phyloP scores from a whole-genome alignment of 2,329 filamentous ascomycete species.

The Nigrospora sphaerica region DNA sequence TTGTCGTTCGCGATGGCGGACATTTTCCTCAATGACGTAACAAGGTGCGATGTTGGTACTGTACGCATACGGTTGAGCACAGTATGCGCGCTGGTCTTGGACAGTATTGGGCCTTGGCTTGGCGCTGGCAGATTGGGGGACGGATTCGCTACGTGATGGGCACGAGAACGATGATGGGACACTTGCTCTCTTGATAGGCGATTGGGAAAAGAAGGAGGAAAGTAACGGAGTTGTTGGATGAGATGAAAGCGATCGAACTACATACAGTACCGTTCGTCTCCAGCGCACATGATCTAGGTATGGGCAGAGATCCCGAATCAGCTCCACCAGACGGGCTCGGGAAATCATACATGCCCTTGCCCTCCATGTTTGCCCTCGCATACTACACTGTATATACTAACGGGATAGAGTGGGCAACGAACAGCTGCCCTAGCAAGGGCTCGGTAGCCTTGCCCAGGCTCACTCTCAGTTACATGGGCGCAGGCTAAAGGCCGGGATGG shows the following conservation, averaged over 20 bases:
- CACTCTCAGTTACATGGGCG: too few relatives aligned
- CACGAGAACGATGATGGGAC: neutral
- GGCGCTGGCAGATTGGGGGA: neutral
- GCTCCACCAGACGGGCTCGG: too few relatives aligned
- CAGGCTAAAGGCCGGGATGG: too few relatives aligned
- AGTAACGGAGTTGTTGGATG: neutral
- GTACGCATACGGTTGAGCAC: neutral
- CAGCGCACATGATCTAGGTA: too few relatives aligned
- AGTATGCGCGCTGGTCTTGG: slow-evolving; percentile 1
- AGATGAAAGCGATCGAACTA: neutral
- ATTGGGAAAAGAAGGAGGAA: neutral
- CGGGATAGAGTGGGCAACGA: too few relatives aligned
- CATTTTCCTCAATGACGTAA: slow-evolving; percentile 8
- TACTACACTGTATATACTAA: too few relatives aligned
- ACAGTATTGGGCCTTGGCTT: neutral
- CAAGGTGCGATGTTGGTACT: slow-evolving; percentile 1
- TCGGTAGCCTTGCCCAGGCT: too few relatives aligned
- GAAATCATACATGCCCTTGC: too few relatives aligned
- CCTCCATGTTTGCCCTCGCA: too few relatives aligned
- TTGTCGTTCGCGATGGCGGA: slow-evolving; percentile 3
- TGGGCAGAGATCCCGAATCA: too few relatives aligned
- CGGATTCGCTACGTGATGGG: neutral
- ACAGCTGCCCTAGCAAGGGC: too few relatives aligned
- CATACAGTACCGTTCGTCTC: too few relatives aligned
- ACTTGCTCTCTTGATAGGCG: neutral